A percentile compares a stretch with the other conserved stretches of the same genome.
These are phyloP conservation scores for Verticillium albo-atrum DNA, from an alignment of 2,329 filamentous ascomycete species.

Conservation along the genomic window DNA sequence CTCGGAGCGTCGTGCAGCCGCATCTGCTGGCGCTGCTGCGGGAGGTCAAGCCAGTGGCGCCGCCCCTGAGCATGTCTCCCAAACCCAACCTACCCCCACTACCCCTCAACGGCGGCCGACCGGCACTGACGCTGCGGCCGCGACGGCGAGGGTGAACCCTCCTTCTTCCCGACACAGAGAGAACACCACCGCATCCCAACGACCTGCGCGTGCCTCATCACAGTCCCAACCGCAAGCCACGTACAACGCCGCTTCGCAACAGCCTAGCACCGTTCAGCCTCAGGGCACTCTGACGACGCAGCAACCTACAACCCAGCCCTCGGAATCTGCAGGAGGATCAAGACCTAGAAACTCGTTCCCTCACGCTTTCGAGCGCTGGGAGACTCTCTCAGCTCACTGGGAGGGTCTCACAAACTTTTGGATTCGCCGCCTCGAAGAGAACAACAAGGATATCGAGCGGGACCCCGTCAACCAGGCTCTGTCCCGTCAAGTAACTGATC, in stretches of 20 bases:
- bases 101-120: slow-evolving; percentile 11
- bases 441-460: slow-evolving; percentile 76
- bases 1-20: slow-evolving; percentile 57
- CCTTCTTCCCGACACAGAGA: slow-evolving; percentile 16
- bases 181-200: slow-evolving; percentile 18
- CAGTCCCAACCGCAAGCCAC: slow-evolving; percentile 16
- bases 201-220: slow-evolving; percentile 16
- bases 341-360: slow-evolving; percentile 72
- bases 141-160: slow-evolving; percentile 13
- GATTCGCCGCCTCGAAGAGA: slow-evolving; percentile 89
- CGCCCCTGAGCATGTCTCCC: slow-evolving; percentile 4
- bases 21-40: slow-evolving; percentile 44
- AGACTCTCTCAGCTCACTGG: slow-evolving; percentile 95
- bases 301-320: slow-evolving; percentile 24
- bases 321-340: slow-evolving; percentile 21
- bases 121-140: slow-evolving; percentile 5
- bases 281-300: slow-evolving; percentile 13
- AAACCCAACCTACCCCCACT: slow-evolving; percentile 8
- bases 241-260: slow-evolving; percentile 8
- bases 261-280: slow-evolving; percentile 5
- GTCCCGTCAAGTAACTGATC: slow-evolving; percentile 88
- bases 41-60: slow-evolving; percentile 8
- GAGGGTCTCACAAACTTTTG: slow-evolving; percentile 96
- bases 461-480: slow-evolving; percentile 85
- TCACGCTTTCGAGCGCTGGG: slow-evolving; percentile 97